Conservation (phyloP, 306 rosid species). For the Acacia crassicarpa region DNA sequence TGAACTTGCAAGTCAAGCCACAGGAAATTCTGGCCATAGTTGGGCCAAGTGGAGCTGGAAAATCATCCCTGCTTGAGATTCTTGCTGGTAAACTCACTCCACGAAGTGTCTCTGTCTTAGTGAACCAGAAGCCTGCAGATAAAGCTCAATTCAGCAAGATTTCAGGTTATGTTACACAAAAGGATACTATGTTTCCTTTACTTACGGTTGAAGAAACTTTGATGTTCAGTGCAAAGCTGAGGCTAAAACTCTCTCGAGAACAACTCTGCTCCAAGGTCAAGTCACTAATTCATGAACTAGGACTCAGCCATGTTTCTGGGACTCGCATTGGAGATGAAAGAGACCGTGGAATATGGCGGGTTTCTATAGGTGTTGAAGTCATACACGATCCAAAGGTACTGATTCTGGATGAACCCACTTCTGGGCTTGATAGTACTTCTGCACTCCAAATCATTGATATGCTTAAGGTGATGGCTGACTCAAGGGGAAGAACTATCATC, state of each 20-base stretch:
- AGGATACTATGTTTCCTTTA: slow-evolving; percentile 72
- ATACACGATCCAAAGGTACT: slow-evolving; percentile 85
- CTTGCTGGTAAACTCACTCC: slow-evolving; percentile 76
- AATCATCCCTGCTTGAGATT: slow-evolving; percentile 82
- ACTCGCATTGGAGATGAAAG: slow-evolving; percentile 82
- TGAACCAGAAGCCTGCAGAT: slow-evolving; percentile 61
- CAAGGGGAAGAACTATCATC: slow-evolving; percentile 65
- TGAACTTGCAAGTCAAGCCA: slow-evolving; percentile 63
- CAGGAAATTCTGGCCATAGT: slow-evolving; percentile 89
- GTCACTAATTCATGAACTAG: slow-evolving; percentile 70
- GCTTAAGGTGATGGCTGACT: slow-evolving; percentile 84
- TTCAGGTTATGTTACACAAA: slow-evolving; percentile 92
- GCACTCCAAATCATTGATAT: slow-evolving; percentile 86
- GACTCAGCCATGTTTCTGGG: slow-evolving; percentile 66
- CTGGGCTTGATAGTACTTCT: slow-evolving; percentile 90
- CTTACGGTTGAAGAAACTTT: slow-evolving; percentile 93
- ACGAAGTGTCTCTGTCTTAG: slow-evolving; percentile 58
- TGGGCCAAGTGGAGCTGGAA: slow-evolving; percentile 97
- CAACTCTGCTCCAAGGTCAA: slow-evolving; percentile 59
- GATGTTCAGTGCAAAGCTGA: slow-evolving; percentile 71
- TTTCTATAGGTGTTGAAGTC: slow-evolving; percentile 92
- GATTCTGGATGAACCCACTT: slow-evolving; percentile 93
- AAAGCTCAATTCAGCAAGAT: slow-evolving; percentile 65
- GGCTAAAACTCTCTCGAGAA: slow-evolving; percentile 51
- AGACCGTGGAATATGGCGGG: slow-evolving; percentile 81